These are phyloP conservation scores for Porpolomopsis calyptriformis DNA, from an alignment of 768 basidiomycete genomes.

Conservation along the genomic window DNA sequence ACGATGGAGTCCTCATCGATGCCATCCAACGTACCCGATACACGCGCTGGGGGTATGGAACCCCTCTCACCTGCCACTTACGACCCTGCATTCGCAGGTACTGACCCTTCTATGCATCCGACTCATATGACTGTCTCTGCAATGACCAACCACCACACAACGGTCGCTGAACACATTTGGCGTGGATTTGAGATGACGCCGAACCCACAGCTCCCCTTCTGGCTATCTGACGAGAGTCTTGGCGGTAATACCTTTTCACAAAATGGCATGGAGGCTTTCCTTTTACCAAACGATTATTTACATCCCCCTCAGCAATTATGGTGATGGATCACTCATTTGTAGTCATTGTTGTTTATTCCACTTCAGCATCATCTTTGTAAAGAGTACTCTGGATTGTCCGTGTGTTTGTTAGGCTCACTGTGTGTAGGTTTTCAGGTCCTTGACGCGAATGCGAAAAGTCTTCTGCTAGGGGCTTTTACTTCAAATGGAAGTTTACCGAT, in stretches of 20 bases:
- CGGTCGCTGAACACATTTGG: conserved; percentile 62
- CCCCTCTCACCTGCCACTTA: conserved; percentile 49
- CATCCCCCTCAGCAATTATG: conserved; percentile 42
- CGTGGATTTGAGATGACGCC: conserved; percentile 63
- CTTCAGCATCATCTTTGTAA: too few relatives aligned
- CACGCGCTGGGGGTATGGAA: conserved; percentile 34
- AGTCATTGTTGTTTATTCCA: neutral
- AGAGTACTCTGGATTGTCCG: too few relatives aligned
- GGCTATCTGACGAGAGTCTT: conserved; percentile 76
- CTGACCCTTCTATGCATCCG: conserved; percentile 11
- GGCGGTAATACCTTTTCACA: conserved; percentile 69
- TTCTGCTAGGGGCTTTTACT: too few relatives aligned
- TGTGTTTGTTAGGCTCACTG: too few relatives aligned
- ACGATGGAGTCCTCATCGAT: conserved; percentile 31
- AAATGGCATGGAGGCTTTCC: conserved; percentile 78
- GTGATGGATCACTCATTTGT: neutral
- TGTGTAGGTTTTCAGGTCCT: too few relatives aligned
- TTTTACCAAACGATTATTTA: conserved; percentile 66
- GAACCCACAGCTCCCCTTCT: conserved; percentile 70
- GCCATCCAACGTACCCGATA: conserved; percentile 25
- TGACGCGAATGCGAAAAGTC: too few relatives aligned
- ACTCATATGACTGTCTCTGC: conserved; percentile 10
- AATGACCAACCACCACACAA: conserved; percentile 17
- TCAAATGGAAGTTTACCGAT: too few relatives aligned
- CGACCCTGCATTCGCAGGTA: conserved; percentile 11